phyloP scores from a whole-genome alignment of 495 filamentous ascomycete genomes.

The Articulospora tetracladia region DNA sequence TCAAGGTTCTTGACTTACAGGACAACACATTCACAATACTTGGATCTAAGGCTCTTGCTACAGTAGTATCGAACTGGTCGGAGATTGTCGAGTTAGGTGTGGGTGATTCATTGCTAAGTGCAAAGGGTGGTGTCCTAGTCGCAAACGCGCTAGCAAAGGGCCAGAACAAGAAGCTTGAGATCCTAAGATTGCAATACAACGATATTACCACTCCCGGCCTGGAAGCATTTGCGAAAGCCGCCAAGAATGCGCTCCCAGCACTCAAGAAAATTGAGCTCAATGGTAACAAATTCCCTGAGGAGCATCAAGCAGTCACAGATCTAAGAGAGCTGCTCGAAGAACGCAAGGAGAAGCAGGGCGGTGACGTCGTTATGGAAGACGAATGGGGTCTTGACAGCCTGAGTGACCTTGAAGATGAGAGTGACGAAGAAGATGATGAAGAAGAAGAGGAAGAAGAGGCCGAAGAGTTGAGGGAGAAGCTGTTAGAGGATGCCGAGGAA shows the following conservation, averaged over 20 bases:
- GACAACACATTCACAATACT: constrained; percentile 92
- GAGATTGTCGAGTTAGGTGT: constrained; percentile 80
- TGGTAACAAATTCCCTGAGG: constrained; percentile 90
- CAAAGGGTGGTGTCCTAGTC: constrained; percentile 73
- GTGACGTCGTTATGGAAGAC: constrained; percentile 56
- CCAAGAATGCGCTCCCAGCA: constrained; percentile 60
- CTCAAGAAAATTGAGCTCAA: constrained; percentile 87
- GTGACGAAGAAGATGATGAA: constrained; percentile 65
- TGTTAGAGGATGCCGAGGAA: constrained; percentile 65
- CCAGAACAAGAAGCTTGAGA: constrained; percentile 71
- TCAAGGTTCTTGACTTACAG: constrained; percentile 83
- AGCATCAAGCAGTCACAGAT: constrained; percentile 58
- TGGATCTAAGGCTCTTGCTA: constrained; percentile 75
- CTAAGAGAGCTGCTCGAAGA: constrained; percentile 49
- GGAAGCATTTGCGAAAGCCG: constrained; percentile 61
- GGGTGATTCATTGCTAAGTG: constrained; percentile 78
- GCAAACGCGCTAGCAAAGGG: constrained; percentile 69
- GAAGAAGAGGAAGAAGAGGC: constrained; percentile 65
- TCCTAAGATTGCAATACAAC: constrained; percentile 86
- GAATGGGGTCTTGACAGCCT: constrained; percentile 83
- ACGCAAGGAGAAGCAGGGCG: constrained; percentile 58
- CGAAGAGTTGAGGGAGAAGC: constrained; percentile 59
- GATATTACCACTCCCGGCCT: constrained; percentile 77
- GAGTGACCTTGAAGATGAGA: constrained; percentile 74
- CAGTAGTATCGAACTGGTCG: constrained; percentile 69